phyloP scores from a whole-genome alignment of 768 basidiomycete species.

The Lentinus brumalis region DNA sequence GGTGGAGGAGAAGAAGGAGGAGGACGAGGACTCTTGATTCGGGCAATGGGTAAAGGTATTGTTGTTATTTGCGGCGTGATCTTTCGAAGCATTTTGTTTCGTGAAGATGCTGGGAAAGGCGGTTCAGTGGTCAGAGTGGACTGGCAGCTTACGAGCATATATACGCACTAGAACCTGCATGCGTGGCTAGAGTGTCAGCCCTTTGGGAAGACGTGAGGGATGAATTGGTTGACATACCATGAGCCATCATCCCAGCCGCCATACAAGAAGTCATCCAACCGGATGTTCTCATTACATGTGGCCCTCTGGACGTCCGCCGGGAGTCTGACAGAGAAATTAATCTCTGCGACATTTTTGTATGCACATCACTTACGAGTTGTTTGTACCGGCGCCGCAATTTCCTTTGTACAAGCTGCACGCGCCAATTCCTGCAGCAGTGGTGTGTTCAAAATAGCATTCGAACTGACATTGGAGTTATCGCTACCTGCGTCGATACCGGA shows the following conservation, averaged over 20 bases:
- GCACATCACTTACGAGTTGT: conserved; percentile 4
- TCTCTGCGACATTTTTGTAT: not conserved
- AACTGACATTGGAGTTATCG: not conserved
- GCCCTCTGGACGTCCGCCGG: conserved; percentile 14
- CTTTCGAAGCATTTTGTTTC: conserved; percentile 16
- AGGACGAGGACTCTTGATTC: not conserved
- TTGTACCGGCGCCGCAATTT: conserved; percentile 16
- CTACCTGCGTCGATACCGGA: conserved; percentile 10
- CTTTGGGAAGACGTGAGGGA: too few relatives aligned
- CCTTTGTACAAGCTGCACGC: conserved; percentile 4
- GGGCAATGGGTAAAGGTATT: conserved; percentile 34
- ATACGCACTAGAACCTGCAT: conserved; percentile 21
- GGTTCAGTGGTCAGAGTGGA: too few relatives aligned
- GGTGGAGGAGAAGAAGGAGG: too few relatives aligned
- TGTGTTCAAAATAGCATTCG: not conserved
- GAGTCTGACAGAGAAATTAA: conserved; percentile 3
- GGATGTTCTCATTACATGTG: conserved; percentile 18
- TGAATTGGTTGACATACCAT: not conserved
- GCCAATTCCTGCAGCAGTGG: not conserved
- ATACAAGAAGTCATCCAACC: conserved; percentile 17
- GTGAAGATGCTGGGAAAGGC: conserved; percentile 23
- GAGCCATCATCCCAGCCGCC: conserved; percentile 4
- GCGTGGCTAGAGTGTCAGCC: too few relatives aligned
- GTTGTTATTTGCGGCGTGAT: conserved; percentile 26
- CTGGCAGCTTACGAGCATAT: too few relatives aligned